These are phyloP conservation scores for Silene coronaria DNA, from an alignment of 179 eudicot species.

Conservation along the genomic window DNA sequence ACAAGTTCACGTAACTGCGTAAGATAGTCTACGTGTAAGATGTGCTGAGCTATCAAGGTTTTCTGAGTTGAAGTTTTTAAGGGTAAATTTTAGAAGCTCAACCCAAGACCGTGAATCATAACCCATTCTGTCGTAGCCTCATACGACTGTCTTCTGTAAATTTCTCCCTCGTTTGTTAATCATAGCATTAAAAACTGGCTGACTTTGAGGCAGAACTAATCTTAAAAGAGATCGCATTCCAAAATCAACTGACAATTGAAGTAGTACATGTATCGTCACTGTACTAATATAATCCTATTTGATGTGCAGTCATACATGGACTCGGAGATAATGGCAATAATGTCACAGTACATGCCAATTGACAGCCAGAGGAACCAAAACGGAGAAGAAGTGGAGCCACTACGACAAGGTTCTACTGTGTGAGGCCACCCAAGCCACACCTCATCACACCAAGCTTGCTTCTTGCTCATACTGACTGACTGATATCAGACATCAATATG, in stretches of 20 bases:
- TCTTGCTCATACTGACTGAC: background rate
- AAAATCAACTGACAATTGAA: background rate
- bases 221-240: no score
- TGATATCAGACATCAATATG: background rate
- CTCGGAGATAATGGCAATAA: constrained; percentile 85
- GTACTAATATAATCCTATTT: background rate
- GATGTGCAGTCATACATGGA: constrained; percentile 71
- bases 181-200: no score
- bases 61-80: no score
- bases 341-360: constrained; percentile 92
- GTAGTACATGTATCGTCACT: no score
- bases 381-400: constrained; percentile 11
- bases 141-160: background rate
- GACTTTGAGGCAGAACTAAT: no score
- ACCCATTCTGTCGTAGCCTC: background rate
- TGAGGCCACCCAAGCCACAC: background rate
- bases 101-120: background rate
- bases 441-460: background rate
- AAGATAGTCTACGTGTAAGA: no score
- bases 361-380: constrained; percentile 46
- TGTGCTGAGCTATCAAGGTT: no score
- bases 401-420: constrained; percentile 5
- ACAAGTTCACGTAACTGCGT: no score
- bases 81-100: no score
- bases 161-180: background rate